phyloP scores from a whole-genome alignment of 495 filamentous ascomycete genomes.

The Penicillium cataractarum region DNA sequence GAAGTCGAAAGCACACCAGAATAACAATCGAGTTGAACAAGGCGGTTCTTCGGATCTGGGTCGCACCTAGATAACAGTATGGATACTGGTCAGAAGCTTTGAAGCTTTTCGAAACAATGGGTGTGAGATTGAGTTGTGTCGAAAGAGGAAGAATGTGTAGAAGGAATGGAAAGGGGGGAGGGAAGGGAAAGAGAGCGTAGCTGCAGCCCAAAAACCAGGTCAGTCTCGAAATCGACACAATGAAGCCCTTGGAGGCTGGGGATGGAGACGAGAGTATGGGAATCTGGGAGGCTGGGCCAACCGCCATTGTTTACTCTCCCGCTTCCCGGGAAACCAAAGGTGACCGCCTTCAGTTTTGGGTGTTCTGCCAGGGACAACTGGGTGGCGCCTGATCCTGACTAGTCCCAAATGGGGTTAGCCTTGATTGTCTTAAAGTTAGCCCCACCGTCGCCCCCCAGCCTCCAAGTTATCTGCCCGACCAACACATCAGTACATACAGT shows the following conservation, averaged over 20 bases:
- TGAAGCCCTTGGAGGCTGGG: slow-evolving; percentile 41
- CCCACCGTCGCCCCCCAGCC: slow-evolving; percentile 34
- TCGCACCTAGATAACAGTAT: slow-evolving; percentile 31
- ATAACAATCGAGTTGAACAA: slow-evolving; percentile 11
- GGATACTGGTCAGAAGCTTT: slow-evolving; percentile 30
- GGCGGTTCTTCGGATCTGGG: slow-evolving; percentile 17
- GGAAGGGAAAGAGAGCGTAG: slow-evolving; percentile 38
- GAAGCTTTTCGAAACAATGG: slow-evolving; percentile 18
- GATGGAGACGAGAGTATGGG: slow-evolving; percentile 35
- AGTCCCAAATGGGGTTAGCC: slow-evolving; percentile 23
- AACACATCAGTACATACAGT: neutral
- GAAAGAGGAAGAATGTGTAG: slow-evolving; percentile 34
- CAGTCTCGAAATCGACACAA: slow-evolving; percentile 31
- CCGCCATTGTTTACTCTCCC: slow-evolving; percentile 48
- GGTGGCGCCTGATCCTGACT: slow-evolving; percentile 13
- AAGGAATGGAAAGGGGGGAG: slow-evolving; percentile 35
- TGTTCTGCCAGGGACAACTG: slow-evolving; percentile 15
- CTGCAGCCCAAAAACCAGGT: slow-evolving; percentile 34
- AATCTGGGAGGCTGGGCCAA: slow-evolving; percentile 53
- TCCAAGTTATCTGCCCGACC: slow-evolving; percentile 6
- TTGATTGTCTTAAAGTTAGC: slow-evolving; percentile 22
- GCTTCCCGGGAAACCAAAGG: slow-evolving; percentile 42
- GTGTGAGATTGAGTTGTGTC: slow-evolving; percentile 23
- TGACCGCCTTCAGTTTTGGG: slow-evolving; percentile 38
- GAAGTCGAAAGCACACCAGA: slow-evolving; percentile 6